Evolutionary conservation across 2,329 filamentous ascomycete species (phyloP).

Genomic region (Aureobasidium sp.): DNA sequence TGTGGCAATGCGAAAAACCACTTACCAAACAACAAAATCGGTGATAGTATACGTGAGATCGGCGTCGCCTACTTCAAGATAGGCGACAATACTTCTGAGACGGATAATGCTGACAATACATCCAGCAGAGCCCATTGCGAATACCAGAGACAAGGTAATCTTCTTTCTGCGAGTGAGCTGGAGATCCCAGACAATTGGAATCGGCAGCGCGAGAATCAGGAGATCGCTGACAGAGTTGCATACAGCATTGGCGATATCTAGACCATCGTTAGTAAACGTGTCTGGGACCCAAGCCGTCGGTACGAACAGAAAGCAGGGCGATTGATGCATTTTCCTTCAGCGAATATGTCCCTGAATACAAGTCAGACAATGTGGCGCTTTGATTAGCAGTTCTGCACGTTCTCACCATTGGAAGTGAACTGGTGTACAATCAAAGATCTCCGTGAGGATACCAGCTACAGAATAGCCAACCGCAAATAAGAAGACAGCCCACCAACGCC

Average conservation of each 20-base stretch:
- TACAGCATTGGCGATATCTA: conserved; percentile 14
- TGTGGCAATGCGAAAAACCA: background rate
- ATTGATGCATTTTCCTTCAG: conserved; percentile 12
- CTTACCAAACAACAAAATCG: conserved; percentile 4
- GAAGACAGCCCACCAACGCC: conserved; percentile 14
- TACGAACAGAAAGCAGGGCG: conserved; percentile 12
- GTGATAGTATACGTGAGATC: conserved; percentile 8
- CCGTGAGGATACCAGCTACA: conserved; percentile 7
- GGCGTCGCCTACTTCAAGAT: conserved; percentile 1
- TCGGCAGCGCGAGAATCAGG: conserved; percentile 12
- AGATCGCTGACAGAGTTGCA: conserved; percentile 14
- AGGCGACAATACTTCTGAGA: conserved; percentile 12
- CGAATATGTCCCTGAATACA: conserved; percentile 2
- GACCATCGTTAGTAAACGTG: background rate
- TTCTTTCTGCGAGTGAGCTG: conserved; percentile 5
- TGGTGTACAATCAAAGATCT: conserved; percentile 14
- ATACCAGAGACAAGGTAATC: conserved; percentile 7
- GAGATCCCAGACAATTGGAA: conserved; percentile 10
- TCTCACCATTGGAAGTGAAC: conserved; percentile 11
- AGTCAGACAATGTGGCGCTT: background rate
- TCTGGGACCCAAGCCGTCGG: too few relatives aligned
- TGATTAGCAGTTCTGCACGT: background rate
- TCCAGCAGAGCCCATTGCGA: conserved; percentile 11
- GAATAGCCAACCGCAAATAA: conserved; percentile 11
- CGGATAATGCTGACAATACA: conserved; percentile 16